Conservation (phyloP, 2,329 filamentous ascomycete genomes). For the Coniochaeta prunicola region DNA sequence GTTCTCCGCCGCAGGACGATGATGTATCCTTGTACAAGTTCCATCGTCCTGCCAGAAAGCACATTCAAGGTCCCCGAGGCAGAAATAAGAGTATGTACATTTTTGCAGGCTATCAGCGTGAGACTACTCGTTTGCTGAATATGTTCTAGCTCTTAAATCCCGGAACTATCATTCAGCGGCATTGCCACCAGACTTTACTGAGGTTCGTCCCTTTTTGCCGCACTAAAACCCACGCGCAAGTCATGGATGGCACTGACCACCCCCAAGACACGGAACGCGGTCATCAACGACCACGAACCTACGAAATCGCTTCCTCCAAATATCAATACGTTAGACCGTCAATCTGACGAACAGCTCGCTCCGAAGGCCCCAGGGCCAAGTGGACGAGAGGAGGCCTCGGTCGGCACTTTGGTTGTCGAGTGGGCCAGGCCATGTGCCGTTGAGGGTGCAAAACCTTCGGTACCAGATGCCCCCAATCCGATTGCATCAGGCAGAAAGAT, state of each 20-base stretch:
- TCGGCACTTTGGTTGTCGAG: background rate
- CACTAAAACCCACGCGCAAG: background rate
- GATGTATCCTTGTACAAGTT: background rate
- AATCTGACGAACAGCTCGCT: background rate
- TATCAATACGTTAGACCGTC: background rate
- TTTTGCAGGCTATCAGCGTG: background rate
- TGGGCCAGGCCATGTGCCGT: background rate
- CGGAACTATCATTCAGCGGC: background rate
- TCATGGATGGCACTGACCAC: constrained; percentile 16
- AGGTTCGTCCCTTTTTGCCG: background rate
- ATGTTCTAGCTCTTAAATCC: background rate
- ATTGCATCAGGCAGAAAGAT: constrained; percentile 20
- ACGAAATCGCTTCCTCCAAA: background rate
- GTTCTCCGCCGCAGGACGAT: background rate
- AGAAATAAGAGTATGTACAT: background rate
- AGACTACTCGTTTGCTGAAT: background rate
- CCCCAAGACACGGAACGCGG: constrained; percentile 1
- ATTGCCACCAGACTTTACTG: background rate
- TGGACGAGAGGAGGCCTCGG: background rate
- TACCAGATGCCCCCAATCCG: background rate
- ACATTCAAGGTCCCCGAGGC: background rate
- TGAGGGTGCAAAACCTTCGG: background rate
- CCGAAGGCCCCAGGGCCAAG: background rate
- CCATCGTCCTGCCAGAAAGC: background rate
- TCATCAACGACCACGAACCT: background rate